phyloP scores from a whole-genome alignment of 768 basidiomycete genomes.

The Tricholomella constricta region DNA sequence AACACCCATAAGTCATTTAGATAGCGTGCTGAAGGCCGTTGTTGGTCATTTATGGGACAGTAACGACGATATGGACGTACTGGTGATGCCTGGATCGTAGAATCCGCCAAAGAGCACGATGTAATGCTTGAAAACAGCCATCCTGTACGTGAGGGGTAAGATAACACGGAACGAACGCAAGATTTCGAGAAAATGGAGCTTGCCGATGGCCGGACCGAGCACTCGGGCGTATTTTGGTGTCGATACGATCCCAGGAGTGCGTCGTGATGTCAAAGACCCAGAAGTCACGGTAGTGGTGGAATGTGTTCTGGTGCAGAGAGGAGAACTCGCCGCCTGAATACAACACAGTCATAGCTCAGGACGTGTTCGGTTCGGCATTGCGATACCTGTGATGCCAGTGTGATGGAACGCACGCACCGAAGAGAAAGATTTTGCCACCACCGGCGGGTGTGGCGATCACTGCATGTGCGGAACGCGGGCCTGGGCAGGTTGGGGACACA shows the following conservation, averaged over 20 bases:
- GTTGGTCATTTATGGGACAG: neutral
- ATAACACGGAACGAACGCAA: neutral
- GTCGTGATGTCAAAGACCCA: constrained; percentile 84
- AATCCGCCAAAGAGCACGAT: constrained; percentile 91
- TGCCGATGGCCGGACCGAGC: constrained; percentile 85
- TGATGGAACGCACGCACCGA: constrained; percentile 47
- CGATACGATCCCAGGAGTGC: constrained; percentile 86
- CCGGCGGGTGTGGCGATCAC: constrained; percentile 70
- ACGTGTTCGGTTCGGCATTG: neutral
- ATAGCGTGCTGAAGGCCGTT: constrained; percentile 59
- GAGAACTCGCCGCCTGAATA: constrained; percentile 85
- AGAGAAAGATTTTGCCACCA: constrained; percentile 87
- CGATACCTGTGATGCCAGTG: too few relatives aligned
- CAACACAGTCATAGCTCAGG: neutral
- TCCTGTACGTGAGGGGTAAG: constrained; percentile 40
- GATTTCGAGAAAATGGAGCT: constrained; percentile 13
- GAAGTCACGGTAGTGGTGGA: constrained; percentile 89
- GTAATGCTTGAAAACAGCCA: constrained; percentile 89
- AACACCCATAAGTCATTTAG: constrained; percentile 86
- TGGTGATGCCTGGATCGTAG: constrained; percentile 83
- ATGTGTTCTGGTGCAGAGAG: constrained; percentile 76
- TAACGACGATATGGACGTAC: constrained; percentile 37
- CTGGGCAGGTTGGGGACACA: constrained; percentile 81
- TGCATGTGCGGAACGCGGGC: constrained; percentile 86
- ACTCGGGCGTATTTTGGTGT: constrained; percentile 78